Percentiles rank a stretch among this genome's conserved stretches.
Conservation (phyloP, 2,329 filamentous ascomycete species). For the Calonectria naviculata region DNA sequence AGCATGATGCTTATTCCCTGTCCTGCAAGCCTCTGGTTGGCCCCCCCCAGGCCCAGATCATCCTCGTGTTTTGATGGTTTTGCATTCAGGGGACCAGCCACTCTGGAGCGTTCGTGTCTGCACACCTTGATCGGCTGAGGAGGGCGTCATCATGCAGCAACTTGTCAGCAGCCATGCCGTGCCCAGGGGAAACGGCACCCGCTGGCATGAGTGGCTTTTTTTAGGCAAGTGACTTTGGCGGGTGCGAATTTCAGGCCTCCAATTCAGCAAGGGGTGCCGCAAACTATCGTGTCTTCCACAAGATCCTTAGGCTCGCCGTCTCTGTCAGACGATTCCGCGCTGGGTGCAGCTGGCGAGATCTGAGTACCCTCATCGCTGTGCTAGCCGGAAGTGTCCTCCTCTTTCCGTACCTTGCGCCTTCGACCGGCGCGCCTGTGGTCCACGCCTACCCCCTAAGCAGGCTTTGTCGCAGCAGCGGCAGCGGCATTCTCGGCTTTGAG, state of each 20-base stretch:
- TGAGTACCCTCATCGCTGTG: not conserved
- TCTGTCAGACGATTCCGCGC: not conserved
- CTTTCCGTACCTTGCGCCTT: conserved; percentile 1
- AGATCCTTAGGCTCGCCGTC: not conserved
- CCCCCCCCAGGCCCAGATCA: not conserved
- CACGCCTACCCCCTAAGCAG: conserved; percentile 38
- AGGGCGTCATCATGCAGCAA: conserved; percentile 9
- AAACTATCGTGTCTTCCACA: not conserved
- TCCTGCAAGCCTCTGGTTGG: not conserved
- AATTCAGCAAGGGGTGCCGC: not conserved
- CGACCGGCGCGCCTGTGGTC: conserved; percentile 12
- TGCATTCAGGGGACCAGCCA: conserved; percentile 3
- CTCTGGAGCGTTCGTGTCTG: not conserved
- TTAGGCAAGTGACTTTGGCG: not conserved
- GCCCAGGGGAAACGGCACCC: not conserved
- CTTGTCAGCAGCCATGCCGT: not conserved
- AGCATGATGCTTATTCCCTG: not conserved
- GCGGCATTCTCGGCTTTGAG: conserved; percentile 70
- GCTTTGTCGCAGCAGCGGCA: conserved; percentile 52
- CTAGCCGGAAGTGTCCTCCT: conserved; percentile 1
- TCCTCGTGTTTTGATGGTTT: not conserved
- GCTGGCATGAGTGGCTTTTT: not conserved
- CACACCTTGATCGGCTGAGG: not conserved
- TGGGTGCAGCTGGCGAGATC: not conserved
- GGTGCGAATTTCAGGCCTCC: conserved; percentile 2